These are phyloP conservation scores for Xenoacremonium recifei DNA, from an alignment of 2,329 filamentous ascomycete species.

Conservation along the genomic window DNA sequence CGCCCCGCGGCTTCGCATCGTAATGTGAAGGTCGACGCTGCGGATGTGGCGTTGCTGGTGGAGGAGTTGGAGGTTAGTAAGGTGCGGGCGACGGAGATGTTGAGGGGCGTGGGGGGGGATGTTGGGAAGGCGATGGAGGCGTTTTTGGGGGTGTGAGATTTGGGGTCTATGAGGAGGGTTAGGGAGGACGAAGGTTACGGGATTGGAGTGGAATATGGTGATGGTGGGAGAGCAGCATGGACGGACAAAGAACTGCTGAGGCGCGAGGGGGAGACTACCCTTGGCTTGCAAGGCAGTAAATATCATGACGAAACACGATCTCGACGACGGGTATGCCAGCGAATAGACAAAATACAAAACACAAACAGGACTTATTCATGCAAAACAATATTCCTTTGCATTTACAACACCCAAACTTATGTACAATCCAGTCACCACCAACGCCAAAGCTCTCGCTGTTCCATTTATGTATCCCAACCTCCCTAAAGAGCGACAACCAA, in stretches of 20 bases:
- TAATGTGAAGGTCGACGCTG: conserved; percentile 71
- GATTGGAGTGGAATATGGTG: conserved; percentile 4
- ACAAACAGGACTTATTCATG: no score
- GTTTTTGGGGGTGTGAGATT: conserved; percentile 36
- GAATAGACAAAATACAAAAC: neutral
- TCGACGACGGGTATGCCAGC: neutral
- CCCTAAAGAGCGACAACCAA: neutral
- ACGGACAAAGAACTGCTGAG: neutral
- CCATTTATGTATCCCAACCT: neutral
- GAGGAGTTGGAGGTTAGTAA: conserved; percentile 72
- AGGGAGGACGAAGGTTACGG: neutral
- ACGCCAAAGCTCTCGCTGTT: neutral
- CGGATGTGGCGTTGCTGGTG: conserved; percentile 68
- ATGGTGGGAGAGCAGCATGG: neutral
- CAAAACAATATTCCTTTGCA: no score
- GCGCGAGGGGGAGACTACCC: neutral
- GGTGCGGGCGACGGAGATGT: conserved; percentile 69
- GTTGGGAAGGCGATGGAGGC: conserved; percentile 65
- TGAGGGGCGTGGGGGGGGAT: conserved; percentile 70
- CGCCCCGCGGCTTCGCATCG: conserved; percentile 45
- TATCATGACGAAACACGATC: neutral
- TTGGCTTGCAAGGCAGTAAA: no score
- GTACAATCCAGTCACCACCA: neutral
- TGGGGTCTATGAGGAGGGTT: neutral
- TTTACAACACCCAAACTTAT: conserved; percentile 14